Percentiles rank a stretch among this genome's conserved stretches.
These are phyloP conservation scores for Cydonia oblonga DNA, from an alignment of 331 rosid genomes.

Conservation along the genomic window DNA sequence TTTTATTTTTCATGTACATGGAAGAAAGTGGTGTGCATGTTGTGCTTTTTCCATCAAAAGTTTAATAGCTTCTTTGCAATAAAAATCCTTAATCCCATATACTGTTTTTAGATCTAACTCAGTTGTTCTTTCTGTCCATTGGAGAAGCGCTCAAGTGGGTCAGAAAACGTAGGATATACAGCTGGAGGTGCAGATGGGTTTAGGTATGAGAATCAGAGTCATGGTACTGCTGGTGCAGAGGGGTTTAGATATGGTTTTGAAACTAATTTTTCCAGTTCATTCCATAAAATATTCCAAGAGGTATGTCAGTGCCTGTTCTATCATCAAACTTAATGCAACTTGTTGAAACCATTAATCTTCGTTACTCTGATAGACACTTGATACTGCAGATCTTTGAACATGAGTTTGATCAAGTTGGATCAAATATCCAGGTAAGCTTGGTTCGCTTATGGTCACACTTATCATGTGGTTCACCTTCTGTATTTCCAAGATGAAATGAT, in stretches of 20 bases:
- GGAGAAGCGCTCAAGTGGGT: conserved; percentile 36
- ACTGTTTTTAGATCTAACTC: conserved; percentile 13
- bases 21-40: background rate
- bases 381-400: conserved; percentile 79
- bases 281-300: conserved; percentile 85
- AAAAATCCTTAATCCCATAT: conserved; percentile 6
- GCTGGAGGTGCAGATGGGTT: conserved; percentile 50
- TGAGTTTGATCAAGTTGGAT: conserved; percentile 35
- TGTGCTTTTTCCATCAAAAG: background rate
- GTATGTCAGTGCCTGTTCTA: conserved; percentile 18
- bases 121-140: conserved; percentile 13
- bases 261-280: conserved; percentile 75
- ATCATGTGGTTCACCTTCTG: conserved; percentile 7
- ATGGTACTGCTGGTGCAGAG: conserved; percentile 15
- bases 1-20: background rate
- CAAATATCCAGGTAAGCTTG: conserved; percentile 63
- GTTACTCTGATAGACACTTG: background rate
- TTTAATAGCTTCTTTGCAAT: conserved; percentile 14
- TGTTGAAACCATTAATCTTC: background rate
- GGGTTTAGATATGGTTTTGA: conserved; percentile 48
- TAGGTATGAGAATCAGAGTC: conserved; percentile 30
- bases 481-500: conserved; percentile 12
- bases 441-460: conserved; percentile 2
- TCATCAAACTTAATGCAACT: background rate
- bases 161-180: conserved; percentile 38